Evolutionary conservation across 352 stramenopile species (phyloP).

Genomic region (Phytopythium helicoides): DNA sequence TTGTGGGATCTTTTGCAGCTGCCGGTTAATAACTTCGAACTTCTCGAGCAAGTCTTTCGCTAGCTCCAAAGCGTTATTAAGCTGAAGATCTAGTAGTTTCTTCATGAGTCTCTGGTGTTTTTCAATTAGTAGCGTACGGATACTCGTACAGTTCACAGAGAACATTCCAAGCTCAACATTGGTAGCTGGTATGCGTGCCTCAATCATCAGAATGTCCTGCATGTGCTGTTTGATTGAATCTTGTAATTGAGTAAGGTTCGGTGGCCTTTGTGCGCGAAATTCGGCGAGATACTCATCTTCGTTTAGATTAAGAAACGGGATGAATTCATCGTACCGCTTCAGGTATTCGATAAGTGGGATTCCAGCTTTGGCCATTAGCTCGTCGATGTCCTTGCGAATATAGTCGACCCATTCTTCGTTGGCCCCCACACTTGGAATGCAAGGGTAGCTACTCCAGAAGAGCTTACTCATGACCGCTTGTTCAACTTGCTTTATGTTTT

Average conservation of each 20-base stretch:
- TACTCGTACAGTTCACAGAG: conserved; percentile 67
- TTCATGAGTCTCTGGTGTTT: conserved; percentile 72
- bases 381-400: conserved; percentile 56
- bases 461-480: conserved; percentile 93
- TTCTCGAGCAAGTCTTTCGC: conserved; percentile 78
- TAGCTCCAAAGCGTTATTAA: conserved; percentile 71
- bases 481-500: conserved; percentile 88
- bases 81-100: conserved; percentile 72
- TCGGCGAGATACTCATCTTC: conserved; percentile 79
- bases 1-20: conserved; percentile 83
- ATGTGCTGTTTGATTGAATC: conserved; percentile 79
- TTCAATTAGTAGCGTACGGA: conserved; percentile 69
- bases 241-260: conserved; percentile 66
- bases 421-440: conserved; percentile 77
- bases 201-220: conserved; percentile 49
- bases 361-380: conserved; percentile 56
- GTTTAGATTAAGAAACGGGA: conserved; percentile 90
- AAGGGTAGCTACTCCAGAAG: conserved; percentile 93
- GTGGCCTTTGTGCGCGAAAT: conserved; percentile 71
- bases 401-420: conserved; percentile 83
- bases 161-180: conserved; percentile 85
- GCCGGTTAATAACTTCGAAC: conserved; percentile 80
- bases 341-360: conserved; percentile 77
- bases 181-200: conserved; percentile 52
- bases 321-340: conserved; percentile 76